A percentile compares a stretch with the other conserved stretches of the same genome.
Conservation (phyloP, 2,329 filamentous ascomycete species). For the Apiospora sp. region DNA sequence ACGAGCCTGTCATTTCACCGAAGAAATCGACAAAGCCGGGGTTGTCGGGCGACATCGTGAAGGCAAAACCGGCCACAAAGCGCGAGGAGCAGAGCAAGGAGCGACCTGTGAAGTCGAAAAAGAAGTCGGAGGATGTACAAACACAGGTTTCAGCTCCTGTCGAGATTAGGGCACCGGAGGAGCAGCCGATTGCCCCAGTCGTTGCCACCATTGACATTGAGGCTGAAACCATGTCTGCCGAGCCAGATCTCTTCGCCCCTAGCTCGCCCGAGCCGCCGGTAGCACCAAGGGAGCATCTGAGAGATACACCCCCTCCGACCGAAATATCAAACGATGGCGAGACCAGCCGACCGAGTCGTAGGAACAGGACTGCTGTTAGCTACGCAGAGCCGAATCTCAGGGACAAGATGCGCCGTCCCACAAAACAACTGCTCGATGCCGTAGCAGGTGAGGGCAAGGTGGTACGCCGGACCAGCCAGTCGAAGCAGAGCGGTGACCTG, state of each 20-base stretch:
- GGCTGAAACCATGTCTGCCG: slow-evolving; percentile 46
- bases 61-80: slow-evolving; percentile 49
- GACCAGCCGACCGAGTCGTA: slow-evolving; percentile 69
- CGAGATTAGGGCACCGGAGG: slow-evolving; percentile 38
- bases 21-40: slow-evolving; percentile 55
- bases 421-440: slow-evolving; percentile 78
- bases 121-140: slow-evolving; percentile 31
- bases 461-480: slow-evolving; percentile 51
- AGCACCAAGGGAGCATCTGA: slow-evolving; percentile 43
- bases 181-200: slow-evolving; percentile 29
- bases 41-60: slow-evolving; percentile 46
- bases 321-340: slow-evolving; percentile 65
- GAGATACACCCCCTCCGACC: slow-evolving; percentile 67
- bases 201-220: slow-evolving; percentile 39
- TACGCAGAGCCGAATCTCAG: slow-evolving; percentile 84
- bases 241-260: slow-evolving; percentile 53
- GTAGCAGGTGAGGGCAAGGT: slow-evolving; percentile 71
- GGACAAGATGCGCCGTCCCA: slow-evolving; percentile 84
- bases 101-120: slow-evolving; percentile 30
- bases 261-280: slow-evolving; percentile 55
- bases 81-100: slow-evolving; percentile 30
- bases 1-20: slow-evolving; percentile 66
- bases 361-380: slow-evolving; percentile 74
- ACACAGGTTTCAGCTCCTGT: slow-evolving; percentile 33
- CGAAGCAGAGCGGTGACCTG: slow-evolving; percentile 37